Conservation (phyloP, 495 filamentous ascomycete genomes). For the Talaromyces thailandensis region DNA sequence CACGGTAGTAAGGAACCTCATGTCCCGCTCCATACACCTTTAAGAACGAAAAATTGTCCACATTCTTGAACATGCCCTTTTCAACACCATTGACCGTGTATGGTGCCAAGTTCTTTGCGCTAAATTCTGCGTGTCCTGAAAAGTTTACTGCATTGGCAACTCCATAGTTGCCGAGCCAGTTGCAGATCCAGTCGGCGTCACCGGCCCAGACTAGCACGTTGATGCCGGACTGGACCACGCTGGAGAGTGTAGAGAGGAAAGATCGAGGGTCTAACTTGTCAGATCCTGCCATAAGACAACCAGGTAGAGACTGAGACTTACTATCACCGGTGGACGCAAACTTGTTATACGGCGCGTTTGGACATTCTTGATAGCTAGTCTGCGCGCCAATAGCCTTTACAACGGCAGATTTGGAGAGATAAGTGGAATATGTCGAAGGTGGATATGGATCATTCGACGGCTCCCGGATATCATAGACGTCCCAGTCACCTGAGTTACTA, state of each 20-base stretch:
- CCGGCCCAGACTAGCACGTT: slow-evolving; percentile 46
- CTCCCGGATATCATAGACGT: slow-evolving; percentile 44
- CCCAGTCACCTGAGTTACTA: slow-evolving; percentile 20
- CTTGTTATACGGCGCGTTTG: too few species aligned
- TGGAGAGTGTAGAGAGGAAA: slow-evolving; percentile 30
- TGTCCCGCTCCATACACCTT: slow-evolving; percentile 45
- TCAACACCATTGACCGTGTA: slow-evolving; percentile 41
- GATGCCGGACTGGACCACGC: slow-evolving; percentile 31
- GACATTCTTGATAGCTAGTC: too few species aligned
- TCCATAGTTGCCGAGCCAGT: slow-evolving; percentile 38
- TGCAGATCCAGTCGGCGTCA: slow-evolving; percentile 49
- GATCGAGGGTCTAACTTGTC: slow-evolving; percentile 28
- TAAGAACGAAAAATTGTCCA: slow-evolving; percentile 42
- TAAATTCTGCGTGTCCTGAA: slow-evolving; percentile 27
- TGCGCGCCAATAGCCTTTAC: too few species aligned
- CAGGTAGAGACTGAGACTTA: background rate
- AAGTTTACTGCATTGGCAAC: slow-evolving; percentile 37
- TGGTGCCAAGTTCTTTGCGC: slow-evolving; percentile 19
- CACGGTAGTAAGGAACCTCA: slow-evolving; percentile 35
- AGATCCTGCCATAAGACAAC: background rate
- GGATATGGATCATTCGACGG: slow-evolving; percentile 36
- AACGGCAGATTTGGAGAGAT: slow-evolving; percentile 9
- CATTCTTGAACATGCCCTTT: slow-evolving; percentile 41
- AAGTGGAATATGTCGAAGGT: slow-evolving; percentile 36
- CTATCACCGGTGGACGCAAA: too few species aligned